These are phyloP conservation scores for Phytophthora fragariaefolia DNA, from an alignment of 352 stramenopile genomes.

Conservation along the genomic window DNA sequence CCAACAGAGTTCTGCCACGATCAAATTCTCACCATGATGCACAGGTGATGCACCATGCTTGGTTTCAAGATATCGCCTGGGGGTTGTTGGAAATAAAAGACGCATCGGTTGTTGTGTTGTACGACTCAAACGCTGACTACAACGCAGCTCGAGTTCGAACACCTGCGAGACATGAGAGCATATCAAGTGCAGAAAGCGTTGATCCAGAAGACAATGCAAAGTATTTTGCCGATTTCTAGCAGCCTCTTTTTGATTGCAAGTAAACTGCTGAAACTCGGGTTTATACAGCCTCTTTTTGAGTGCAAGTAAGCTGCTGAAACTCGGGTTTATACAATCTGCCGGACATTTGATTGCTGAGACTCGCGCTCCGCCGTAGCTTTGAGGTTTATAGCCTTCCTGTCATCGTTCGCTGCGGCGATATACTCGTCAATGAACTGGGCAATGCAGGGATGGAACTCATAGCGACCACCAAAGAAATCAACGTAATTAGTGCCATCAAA, in stretches of 20 bases:
- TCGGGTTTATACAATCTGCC: constrained; percentile 23
- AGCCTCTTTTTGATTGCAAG: neutral
- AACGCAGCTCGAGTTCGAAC: constrained; percentile 13
- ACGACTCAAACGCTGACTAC: constrained; percentile 48
- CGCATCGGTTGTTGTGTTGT: constrained; percentile 23
- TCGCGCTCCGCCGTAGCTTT: constrained; percentile 63
- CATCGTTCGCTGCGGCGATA: constrained; percentile 52
- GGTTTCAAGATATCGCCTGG: constrained; percentile 72
- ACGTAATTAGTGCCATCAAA: constrained; percentile 80
- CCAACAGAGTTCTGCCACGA: neutral
- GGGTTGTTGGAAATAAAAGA: constrained; percentile 29
- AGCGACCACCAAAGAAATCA: constrained; percentile 71
- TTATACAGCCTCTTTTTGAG: neutral
- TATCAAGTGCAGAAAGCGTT: constrained; percentile 79
- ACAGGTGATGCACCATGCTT: constrained; percentile 67
- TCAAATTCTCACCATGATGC: neutral
- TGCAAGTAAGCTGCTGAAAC: neutral
- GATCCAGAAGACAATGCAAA: constrained; percentile 69
- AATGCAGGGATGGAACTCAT: constrained; percentile 81
- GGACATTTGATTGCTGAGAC: constrained; percentile 52
- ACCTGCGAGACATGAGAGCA: constrained; percentile 10
- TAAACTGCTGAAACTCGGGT: neutral
- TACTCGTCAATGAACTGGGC: constrained; percentile 73
- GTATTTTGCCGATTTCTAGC: constrained; percentile 77
- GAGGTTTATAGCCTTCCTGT: constrained; percentile 43